Base-by-base conservation (phyloP, 1,284 basidiomycete genomes). In the Pseudozyma flocculosa region DNA sequence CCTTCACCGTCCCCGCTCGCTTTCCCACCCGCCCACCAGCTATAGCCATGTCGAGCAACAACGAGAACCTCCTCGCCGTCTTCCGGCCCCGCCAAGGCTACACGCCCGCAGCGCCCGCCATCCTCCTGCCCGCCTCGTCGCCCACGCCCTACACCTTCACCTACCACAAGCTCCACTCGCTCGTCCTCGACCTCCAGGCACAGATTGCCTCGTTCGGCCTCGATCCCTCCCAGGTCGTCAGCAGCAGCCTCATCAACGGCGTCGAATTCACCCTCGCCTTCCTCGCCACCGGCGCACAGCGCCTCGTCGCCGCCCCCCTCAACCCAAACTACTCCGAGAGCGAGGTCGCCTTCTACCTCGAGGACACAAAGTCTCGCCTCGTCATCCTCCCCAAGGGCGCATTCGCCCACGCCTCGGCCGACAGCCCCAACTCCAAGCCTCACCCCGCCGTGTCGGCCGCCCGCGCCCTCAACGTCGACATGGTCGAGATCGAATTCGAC, bases 321-420 rank as follows among this genome's bases (percentile, higher is more conserved):
- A 81, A 81, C 69, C 80, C 80, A 2, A 76, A 74, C 41, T 81
- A 81, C 62, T 78, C 77, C 29, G 59, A 72, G 23, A 58, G 67
- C 24, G 80, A 81, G 54, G 79, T 80, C 37, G 50, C 61, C 42
- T 73, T 70, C 41, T 80, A 80, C 62, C 73, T 81, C 36, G 55
- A 76, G 23, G 80, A 81, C 52, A 79, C 78, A 23, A 51, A 75
- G 38, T 73, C 75, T 8, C 57, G 68, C 36, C 64, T 80, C 34
- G 55, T 79, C 22, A 61, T 80, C 11, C 43, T 75, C 18, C 70
- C 72, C 47, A 38, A 64, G 50, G 67, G 75, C 48, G 57, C 75
- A 54, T 43, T 68, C 50, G 44, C 50, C 8, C 40, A 56, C 18
- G 50, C 60, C 13, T 37, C 54, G 4, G 45, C 50, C 8, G 17